A percentile compares a stretch with the other conserved stretches of the same genome.
phyloP scores from a whole-genome alignment of 2,329 filamentous ascomycete species.

The Colletotrichum shisoi region DNA sequence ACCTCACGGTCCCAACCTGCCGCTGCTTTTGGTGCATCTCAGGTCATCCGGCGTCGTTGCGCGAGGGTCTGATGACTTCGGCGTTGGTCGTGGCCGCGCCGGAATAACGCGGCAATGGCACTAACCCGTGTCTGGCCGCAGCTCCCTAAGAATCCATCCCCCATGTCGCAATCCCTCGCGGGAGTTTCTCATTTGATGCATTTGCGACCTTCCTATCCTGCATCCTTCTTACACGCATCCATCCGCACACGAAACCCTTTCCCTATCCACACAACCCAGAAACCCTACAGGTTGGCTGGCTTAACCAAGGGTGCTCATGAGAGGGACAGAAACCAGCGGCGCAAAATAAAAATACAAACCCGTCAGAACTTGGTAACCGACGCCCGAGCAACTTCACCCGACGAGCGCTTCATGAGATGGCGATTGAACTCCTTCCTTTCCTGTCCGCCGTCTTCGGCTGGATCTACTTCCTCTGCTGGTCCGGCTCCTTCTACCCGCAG shows the following conservation, averaged over 20 bases:
- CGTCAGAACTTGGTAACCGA: neutral
- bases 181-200: constrained; percentile 6
- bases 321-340: neutral
- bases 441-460: constrained; percentile 72
- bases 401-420: constrained; percentile 33
- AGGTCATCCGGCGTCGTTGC: neutral
- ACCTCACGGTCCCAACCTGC: constrained; percentile 8
- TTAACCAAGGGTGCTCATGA: constrained; percentile 5
- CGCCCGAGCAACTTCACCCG: neutral
- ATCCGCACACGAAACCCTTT: neutral
- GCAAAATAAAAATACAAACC: neutral
- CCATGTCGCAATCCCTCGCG: constrained; percentile 27
- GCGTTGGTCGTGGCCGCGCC: neutral
- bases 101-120: constrained; percentile 19
- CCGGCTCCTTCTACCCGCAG: constrained; percentile 91
- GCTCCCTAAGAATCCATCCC: neutral
- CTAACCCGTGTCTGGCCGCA: constrained; percentile 14
- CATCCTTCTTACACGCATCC: neutral
- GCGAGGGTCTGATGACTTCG: constrained; percentile 5
- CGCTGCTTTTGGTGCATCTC: constrained; percentile 16
- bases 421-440: constrained; percentile 54
- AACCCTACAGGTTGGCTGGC: constrained; percentile 20
- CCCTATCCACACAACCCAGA: neutral
- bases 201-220: neutral
- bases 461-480: constrained; percentile 81